phyloP scores from a whole-genome alignment of 345 rosid species.

The Populus deltoides region DNA sequence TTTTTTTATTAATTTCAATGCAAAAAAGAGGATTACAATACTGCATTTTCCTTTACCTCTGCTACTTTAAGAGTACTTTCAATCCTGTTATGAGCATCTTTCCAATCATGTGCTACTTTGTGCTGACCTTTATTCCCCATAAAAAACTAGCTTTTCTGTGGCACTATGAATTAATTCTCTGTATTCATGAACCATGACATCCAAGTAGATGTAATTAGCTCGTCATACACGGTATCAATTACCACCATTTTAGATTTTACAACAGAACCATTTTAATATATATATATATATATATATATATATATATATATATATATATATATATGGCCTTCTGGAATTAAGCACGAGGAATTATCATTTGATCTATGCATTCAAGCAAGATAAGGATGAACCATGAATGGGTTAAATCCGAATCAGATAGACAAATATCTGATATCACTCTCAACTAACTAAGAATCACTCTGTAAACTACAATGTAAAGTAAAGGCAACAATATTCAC shows the following conservation, averaged over 20 bases:
- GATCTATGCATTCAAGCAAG: background rate
- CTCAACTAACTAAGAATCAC: background rate
- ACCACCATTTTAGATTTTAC: background rate
- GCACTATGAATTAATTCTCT: background rate
- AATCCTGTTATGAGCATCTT: slow-evolving; percentile 3
- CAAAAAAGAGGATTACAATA: background rate
- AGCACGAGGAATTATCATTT: background rate
- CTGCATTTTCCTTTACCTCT: background rate
- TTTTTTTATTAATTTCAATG: background rate
- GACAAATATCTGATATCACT: background rate
- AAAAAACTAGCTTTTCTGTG: background rate
- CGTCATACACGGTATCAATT: background rate
- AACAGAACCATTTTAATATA: background rate
- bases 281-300: no score
- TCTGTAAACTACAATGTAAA: background rate
- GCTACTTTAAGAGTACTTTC: background rate
- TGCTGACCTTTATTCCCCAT: background rate
- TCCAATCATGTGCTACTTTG: background rate
- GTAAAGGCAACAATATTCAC: background rate
- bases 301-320: no score
- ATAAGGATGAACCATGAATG: background rate
- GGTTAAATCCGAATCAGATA: background rate
- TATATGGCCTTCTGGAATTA: background rate
- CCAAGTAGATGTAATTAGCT: background rate
- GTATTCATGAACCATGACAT: background rate